Evolutionary conservation across 257 asterid genomes (phyloP).

Genomic region (Przewalskia tangutica): DNA sequence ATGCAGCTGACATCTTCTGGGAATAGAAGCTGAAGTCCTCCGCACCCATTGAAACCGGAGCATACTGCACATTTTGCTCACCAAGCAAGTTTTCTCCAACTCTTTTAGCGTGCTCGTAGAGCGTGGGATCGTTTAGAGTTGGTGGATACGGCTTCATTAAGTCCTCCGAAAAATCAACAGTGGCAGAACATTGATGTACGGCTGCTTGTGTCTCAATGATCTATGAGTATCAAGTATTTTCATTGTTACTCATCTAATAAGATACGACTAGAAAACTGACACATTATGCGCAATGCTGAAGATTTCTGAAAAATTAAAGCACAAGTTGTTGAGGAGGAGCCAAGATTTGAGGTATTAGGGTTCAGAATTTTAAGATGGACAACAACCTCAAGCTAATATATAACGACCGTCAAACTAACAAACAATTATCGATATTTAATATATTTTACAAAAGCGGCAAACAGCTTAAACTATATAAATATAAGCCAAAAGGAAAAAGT

Average conservation of each 20-base stretch:
- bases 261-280: neutral
- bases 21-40: slow-evolving; percentile 88
- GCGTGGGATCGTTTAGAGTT: slow-evolving; percentile 41
- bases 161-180: slow-evolving; percentile 51
- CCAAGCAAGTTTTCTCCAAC: slow-evolving; percentile 59
- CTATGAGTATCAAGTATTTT: slow-evolving; percentile 18
- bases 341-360: too few relatives aligned
- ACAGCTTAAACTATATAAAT: too few relatives aligned
- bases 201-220: slow-evolving; percentile 66
- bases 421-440: too few relatives aligned
- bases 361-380: too few relatives aligned
- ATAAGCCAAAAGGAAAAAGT: too few relatives aligned
- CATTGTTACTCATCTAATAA: neutral
- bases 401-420: too few relatives aligned
- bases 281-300: neutral
- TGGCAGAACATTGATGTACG: slow-evolving; percentile 55
- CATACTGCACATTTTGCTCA: slow-evolving; percentile 23
- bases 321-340: neutral
- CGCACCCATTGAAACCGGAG: slow-evolving; percentile 44
- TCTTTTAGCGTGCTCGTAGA: slow-evolving; percentile 54
- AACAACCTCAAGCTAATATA: too few relatives aligned
- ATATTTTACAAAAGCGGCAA: too few relatives aligned
- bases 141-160: slow-evolving; percentile 44
- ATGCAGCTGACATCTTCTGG: slow-evolving; percentile 50
- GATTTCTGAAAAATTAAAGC: neutral